Evolutionary conservation across 805 yeast species (phyloP).

Genomic region (Hanseniaspora taiwanica): DNA sequence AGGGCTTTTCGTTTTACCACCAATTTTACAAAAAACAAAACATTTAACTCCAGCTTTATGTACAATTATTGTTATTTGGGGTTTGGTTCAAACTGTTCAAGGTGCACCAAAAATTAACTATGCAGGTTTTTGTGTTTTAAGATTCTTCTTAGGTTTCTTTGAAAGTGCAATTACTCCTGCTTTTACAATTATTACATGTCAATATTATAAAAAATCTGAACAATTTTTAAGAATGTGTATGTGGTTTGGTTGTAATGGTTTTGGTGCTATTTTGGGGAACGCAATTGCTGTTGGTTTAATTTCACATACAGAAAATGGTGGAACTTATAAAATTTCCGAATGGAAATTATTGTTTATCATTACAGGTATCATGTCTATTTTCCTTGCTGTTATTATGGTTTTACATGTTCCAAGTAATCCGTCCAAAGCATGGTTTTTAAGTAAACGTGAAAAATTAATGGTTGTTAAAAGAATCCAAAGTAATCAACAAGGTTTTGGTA

Average conservation of each 20-base stretch:
- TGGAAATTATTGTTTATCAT: slow-evolving; percentile 53
- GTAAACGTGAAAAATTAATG: slow-evolving; percentile 32
- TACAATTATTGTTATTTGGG: slow-evolving; percentile 46
- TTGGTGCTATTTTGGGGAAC: slow-evolving; percentile 37
- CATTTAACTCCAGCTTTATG: slow-evolving; percentile 37
- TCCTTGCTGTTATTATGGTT: slow-evolving; percentile 33
- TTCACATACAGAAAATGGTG: slow-evolving; percentile 18
- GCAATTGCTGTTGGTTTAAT: slow-evolving; percentile 43
- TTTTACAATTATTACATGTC: slow-evolving; percentile 40
- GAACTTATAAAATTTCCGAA: slow-evolving; percentile 30
- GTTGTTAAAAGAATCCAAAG: slow-evolving; percentile 40
- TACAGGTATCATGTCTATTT: slow-evolving; percentile 44
- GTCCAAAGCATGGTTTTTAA: slow-evolving; percentile 32
- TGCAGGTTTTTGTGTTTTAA: slow-evolving; percentile 33
- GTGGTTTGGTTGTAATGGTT: slow-evolving; percentile 33
- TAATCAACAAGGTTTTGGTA: slow-evolving; percentile 49
- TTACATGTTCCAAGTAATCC: slow-evolving; percentile 48
- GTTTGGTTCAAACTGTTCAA: slow-evolving; percentile 38
- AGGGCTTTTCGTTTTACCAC: slow-evolving; percentile 25
- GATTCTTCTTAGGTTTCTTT: slow-evolving; percentile 37
- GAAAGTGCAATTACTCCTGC: slow-evolving; percentile 47
- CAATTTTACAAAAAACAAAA: slow-evolving; percentile 40
- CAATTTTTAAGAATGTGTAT: slow-evolving; percentile 30
- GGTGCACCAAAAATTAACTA: slow-evolving; percentile 34
- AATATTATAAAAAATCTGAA: slow-evolving; percentile 41